A percentile compares a stretch with the other conserved stretches of the same genome.
phyloP scores from a whole-genome alignment of 805 yeast genomes.

The Lachancea mirantina region DNA sequence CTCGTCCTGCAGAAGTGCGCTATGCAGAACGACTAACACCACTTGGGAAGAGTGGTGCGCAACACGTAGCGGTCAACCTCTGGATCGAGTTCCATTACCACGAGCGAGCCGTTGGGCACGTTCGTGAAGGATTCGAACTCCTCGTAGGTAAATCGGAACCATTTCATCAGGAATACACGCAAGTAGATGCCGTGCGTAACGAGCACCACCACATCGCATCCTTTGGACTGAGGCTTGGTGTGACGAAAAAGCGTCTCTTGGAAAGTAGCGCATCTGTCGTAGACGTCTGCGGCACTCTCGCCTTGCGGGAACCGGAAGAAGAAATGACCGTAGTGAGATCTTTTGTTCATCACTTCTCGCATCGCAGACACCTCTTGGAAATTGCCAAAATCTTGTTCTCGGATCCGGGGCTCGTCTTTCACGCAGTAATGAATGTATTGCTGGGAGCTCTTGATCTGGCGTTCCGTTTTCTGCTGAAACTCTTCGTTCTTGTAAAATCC shows the following conservation, averaged over 20 bases:
- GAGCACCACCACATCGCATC: conserved; percentile 74
- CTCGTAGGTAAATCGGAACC: conserved; percentile 92
- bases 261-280: conserved; percentile 83
- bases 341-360: conserved; percentile 74
- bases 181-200: conserved; percentile 96
- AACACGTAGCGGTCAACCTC: conserved; percentile 47
- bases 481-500: conserved; percentile 24
- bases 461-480: conserved; percentile 2
- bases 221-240: conserved; percentile 43
- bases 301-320: conserved; percentile 90
- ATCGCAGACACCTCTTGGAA: conserved; percentile 74
- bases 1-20: no score
- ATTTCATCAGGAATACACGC: conserved; percentile 84
- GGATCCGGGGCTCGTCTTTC: conserved; percentile 82
- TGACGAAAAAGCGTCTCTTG: conserved; percentile 82
- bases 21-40: conserved; percentile 63
- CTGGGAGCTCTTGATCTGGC: neutral
- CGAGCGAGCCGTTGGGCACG: conserved; percentile 76
- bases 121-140: conserved; percentile 77
- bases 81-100: conserved; percentile 62
- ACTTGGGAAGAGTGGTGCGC: conserved; percentile 56
- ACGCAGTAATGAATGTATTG: conserved; percentile 44
- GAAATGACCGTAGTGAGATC: conserved; percentile 83
- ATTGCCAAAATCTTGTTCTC: conserved; percentile 95
- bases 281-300: conserved; percentile 94